A percentile compares a stretch with the other conserved stretches of the same genome.
phyloP scores from a whole-genome alignment of 768 basidiomycete species.

The Mycena kentingensis region DNA sequence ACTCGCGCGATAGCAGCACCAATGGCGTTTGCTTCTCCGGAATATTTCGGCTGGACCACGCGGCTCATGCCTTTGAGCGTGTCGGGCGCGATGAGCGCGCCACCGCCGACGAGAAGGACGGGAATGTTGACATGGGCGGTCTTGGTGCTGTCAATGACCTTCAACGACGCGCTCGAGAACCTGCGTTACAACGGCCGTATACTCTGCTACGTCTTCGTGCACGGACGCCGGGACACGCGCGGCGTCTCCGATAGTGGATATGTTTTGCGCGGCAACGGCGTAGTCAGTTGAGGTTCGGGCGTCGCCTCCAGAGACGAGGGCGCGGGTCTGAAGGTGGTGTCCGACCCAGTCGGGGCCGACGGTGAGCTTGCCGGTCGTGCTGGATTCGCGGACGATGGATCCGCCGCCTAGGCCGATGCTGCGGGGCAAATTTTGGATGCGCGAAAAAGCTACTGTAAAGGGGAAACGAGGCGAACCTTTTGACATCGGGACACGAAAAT shows the following conservation, averaged over 20 bases:
- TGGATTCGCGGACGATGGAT: constrained; percentile 44
- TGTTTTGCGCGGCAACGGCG: constrained; percentile 41
- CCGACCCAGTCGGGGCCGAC: constrained; percentile 63
- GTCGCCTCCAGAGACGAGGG: constrained; percentile 51
- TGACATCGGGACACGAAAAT: constrained; percentile 55
- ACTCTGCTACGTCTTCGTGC: constrained; percentile 25
- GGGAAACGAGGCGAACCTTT: constrained; percentile 26
- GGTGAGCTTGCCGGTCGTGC: constrained; percentile 33
- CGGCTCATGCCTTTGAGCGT: constrained; percentile 49
- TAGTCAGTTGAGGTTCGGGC: constrained; percentile 57
- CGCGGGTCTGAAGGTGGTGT: constrained; percentile 46
- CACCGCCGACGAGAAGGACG: constrained; percentile 61
- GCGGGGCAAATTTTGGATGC: constrained; percentile 4
- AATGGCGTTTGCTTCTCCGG: constrained; percentile 56
- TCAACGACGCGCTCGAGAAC: constrained; percentile 55
- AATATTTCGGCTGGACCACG: constrained; percentile 51
- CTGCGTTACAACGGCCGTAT: constrained; percentile 42
- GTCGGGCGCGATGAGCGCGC: constrained; percentile 53
- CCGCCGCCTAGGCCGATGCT: constrained; percentile 62
- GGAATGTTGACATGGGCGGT: constrained; percentile 52
- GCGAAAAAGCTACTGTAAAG: not conserved
- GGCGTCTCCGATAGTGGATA: not conserved
- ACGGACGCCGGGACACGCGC: not conserved
- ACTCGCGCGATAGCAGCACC: constrained; percentile 42
- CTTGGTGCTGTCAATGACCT: constrained; percentile 57